Conservation (phyloP, 2,329 filamentous ascomycete genomes). For the Trichoderma arundinaceum region DNA sequence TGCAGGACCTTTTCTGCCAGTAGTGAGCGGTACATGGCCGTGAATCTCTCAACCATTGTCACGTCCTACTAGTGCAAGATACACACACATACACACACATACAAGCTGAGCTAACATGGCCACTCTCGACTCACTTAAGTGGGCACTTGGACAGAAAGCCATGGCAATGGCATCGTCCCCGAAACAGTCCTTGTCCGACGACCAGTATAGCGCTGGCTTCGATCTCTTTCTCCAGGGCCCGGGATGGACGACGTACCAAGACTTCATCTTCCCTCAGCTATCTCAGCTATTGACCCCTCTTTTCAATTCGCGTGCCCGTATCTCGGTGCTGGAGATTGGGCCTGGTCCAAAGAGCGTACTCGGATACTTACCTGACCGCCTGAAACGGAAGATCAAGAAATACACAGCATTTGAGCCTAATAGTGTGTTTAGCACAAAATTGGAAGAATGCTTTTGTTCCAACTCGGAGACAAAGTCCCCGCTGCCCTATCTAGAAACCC, state of each 20-base stretch:
- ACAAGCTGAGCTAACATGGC: constrained; percentile 1
- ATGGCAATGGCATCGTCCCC: constrained; percentile 35
- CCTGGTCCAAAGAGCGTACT: constrained; percentile 63
- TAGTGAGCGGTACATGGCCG: too few species aligned
- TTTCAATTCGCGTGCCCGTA: constrained; percentile 45
- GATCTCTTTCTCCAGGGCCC: constrained; percentile 47
- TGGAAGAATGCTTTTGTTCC: constrained; percentile 52
- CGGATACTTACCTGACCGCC: constrained; percentile 50
- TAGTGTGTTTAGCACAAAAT: constrained; percentile 48
- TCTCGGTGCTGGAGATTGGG: constrained; percentile 65
- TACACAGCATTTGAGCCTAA: constrained; percentile 64
- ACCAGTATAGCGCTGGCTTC: constrained; percentile 57
- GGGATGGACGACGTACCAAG: constrained; percentile 50
- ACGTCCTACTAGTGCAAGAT: too few species aligned
- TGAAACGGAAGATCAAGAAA: constrained; percentile 52
- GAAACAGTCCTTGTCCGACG: constrained; percentile 50
- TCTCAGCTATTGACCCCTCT: constrained; percentile 49
- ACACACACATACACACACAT: not conserved
- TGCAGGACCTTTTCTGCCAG: too few species aligned
- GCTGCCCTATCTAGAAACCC: constrained; percentile 50
- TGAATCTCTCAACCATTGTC: constrained; percentile 35
- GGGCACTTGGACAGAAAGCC: constrained; percentile 18
- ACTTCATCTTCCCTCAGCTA: constrained; percentile 60
- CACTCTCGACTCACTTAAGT: constrained; percentile 20
- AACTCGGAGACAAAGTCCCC: constrained; percentile 40